phyloP scores from a whole-genome alignment of 2,329 filamentous ascomycete species.

The Chrysoporthe puriensis region DNA sequence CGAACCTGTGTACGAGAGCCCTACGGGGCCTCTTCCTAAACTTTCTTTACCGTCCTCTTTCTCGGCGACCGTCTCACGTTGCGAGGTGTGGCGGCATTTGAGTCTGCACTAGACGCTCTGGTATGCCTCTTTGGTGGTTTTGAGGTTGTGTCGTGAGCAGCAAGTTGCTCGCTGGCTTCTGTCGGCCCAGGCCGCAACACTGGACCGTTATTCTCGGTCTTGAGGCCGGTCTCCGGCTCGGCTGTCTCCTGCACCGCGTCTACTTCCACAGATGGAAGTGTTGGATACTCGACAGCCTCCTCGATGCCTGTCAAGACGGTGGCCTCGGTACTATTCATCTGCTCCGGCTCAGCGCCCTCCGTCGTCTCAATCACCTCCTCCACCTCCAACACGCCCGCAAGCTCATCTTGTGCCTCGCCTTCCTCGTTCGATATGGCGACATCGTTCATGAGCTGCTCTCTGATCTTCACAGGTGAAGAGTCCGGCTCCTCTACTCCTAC shows the following conservation, averaged over 20 bases:
- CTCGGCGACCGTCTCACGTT: constrained; percentile 27
- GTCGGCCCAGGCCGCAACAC: not conserved
- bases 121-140: constrained; percentile 15
- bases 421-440: not conserved
- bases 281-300: constrained; percentile 15
- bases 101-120: constrained; percentile 26
- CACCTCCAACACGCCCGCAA: not conserved
- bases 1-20: too few species aligned
- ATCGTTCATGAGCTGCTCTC: constrained; percentile 21
- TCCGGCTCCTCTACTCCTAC: constrained; percentile 9
- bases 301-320: constrained; percentile 15
- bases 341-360: constrained; percentile 9
- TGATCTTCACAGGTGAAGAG: constrained; percentile 24
- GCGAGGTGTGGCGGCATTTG: constrained; percentile 25
- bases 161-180: not conserved
- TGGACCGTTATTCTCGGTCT: not conserved
- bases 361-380: constrained; percentile 13
- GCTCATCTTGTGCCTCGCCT: not conserved
- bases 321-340: constrained; percentile 16
- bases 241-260: constrained; percentile 6
- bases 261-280: constrained; percentile 21
- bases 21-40: not conserved
- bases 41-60: constrained; percentile 18
- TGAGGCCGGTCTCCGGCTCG: not conserved
- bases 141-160: constrained; percentile 7